Conservation (phyloP, 2,329 filamentous ascomycete genomes). For the Epichloe sp. region DNA sequence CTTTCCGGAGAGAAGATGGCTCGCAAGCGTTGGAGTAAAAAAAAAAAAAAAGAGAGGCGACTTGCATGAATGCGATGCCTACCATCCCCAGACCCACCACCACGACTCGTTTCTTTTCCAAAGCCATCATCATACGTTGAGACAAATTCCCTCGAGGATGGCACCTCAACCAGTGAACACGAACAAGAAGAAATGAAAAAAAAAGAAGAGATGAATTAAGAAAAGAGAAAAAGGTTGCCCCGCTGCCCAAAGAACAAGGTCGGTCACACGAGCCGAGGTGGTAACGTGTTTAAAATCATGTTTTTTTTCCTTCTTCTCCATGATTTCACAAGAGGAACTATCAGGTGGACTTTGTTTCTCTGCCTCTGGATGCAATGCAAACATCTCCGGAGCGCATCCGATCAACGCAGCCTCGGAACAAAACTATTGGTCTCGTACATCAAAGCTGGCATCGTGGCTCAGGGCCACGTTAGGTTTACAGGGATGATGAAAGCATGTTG, state of each 20-base stretch:
- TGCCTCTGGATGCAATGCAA: background rate
- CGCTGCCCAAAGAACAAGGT: background rate
- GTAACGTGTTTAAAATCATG: background rate
- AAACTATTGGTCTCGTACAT: background rate
- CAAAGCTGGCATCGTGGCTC: background rate
- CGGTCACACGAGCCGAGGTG: too few species aligned
- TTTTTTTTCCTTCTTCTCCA: background rate
- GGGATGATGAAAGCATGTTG: too few species aligned
- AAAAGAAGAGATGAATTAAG: background rate
- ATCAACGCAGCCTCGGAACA: background rate
- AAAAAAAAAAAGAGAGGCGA: constrained; percentile 7
- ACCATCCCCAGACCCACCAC: constrained; percentile 90
- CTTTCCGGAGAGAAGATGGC: background rate
- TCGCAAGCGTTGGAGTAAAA: background rate
- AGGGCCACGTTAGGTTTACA: background rate
- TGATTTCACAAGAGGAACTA: background rate
- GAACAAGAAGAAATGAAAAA: background rate
- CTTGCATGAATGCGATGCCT: constrained; percentile 76
- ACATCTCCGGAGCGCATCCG: constrained; percentile 3
- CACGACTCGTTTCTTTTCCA: constrained; percentile 49
- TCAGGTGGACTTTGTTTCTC: background rate
- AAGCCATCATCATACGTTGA: background rate
- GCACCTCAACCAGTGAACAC: too few species aligned
- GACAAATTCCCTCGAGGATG: too few species aligned
- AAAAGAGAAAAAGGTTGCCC: too few species aligned